Conservation (phyloP, 202 grass and related monocot genomes). For the Bolboschoenoplectus hybrid region DNA sequence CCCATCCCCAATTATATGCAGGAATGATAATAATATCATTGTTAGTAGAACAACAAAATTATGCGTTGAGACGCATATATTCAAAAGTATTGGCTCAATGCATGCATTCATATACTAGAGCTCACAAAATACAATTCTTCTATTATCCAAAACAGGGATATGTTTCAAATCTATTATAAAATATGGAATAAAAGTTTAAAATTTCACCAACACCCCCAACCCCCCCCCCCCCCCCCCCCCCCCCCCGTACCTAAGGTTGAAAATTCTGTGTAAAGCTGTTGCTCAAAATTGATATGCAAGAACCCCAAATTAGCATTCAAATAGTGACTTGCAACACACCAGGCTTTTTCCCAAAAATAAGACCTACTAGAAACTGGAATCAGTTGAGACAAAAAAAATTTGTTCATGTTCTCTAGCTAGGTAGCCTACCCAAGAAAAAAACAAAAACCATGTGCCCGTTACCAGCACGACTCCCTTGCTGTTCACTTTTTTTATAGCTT, state of each 20-base stretch:
- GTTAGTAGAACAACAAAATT: not conserved
- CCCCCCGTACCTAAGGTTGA: not conserved
- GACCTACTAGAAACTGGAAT: not conserved
- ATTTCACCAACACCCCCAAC: not conserved
- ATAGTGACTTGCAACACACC: not conserved
- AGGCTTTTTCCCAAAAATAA: not conserved
- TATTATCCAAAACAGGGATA: too few species aligned
- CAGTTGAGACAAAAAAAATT: not conserved
- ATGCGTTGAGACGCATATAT: not conserved
- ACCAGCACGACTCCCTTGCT: not conserved
- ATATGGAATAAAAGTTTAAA: not conserved
- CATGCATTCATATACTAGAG: not conserved
- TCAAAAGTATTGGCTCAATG: too few species aligned
- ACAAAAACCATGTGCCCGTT: not conserved
- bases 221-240: not conserved
- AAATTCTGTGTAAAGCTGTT: not conserved
- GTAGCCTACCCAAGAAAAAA: slow-evolving; percentile 9
- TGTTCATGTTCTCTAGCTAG: not conserved
- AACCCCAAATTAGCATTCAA: not conserved
- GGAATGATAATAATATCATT: too few species aligned
- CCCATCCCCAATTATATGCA: too few species aligned
- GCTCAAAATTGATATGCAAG: not conserved
- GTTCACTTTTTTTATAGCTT: not conserved
- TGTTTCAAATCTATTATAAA: too few species aligned
- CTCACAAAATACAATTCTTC: too few species aligned